Percentiles rank a stretch among this genome's conserved stretches.
phyloP scores from a whole-genome alignment of 305 asterid species.

The Caryopteris hybrid region DNA sequence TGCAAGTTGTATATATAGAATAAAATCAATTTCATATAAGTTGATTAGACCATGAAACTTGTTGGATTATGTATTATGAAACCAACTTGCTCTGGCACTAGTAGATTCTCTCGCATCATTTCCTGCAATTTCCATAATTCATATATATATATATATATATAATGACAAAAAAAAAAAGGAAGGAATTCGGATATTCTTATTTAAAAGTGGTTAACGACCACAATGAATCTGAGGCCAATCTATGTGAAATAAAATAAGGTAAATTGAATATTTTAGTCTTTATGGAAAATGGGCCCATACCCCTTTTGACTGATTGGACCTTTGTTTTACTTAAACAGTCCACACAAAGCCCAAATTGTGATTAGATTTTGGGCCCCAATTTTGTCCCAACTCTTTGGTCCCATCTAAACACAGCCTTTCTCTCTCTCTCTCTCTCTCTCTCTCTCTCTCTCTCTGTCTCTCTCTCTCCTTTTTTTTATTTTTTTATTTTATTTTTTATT shows the following conservation, averaged over 20 bases:
- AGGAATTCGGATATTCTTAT: not conserved
- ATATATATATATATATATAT: too few relatives aligned
- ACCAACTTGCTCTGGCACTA: not conserved
- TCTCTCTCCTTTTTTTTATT: not conserved
- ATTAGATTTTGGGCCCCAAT: conserved; percentile 27
- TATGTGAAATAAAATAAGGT: not conserved
- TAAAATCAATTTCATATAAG: too few relatives aligned
- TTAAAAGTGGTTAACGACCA: conserved; percentile 10
- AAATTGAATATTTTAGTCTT: not conserved
- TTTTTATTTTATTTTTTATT: too few relatives aligned
- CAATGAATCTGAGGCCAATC: not conserved
- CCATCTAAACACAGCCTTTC: too few relatives aligned
- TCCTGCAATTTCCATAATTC: too few relatives aligned
- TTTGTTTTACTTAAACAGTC: not conserved
- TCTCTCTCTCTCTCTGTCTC: too few relatives aligned
- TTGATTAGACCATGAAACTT: too few relatives aligned
- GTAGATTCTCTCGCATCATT: conserved; percentile 1
- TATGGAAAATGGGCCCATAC: conserved; percentile 8
- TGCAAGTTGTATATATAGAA: too few relatives aligned
- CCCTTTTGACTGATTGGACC: conserved; percentile 22
- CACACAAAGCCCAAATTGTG: conserved; percentile 17
- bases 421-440: too few relatives aligned
- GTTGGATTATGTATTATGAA: not conserved
- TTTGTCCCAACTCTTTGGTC: conserved; percentile 4
- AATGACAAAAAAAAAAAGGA: not conserved